phyloP scores from a whole-genome alignment of 805 yeast species.

The Komagataella kurtzmanii region DNA sequence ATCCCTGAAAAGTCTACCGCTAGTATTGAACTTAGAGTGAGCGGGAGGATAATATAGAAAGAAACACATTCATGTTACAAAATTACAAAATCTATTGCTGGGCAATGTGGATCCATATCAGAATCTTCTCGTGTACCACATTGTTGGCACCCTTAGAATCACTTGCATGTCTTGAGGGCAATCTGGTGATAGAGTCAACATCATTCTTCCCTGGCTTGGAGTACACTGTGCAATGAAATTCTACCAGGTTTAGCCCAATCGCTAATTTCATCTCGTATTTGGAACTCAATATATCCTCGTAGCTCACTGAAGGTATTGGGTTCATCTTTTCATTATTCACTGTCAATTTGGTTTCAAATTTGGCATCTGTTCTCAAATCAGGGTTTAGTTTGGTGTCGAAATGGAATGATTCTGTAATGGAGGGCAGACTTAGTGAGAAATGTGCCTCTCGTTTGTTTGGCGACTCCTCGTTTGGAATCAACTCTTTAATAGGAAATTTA shows the following conservation, averaged over 20 bases:
- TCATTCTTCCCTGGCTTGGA: conserved; percentile 10
- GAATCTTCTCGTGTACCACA: conserved; percentile 18
- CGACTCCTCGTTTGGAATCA: not conserved
- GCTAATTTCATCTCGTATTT: conserved; percentile 32
- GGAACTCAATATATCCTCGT: conserved; percentile 11
- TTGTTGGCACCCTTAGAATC: conserved; percentile 8
- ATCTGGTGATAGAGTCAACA: conserved; percentile 8
- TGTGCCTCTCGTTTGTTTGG: not conserved
- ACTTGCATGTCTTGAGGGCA: conserved; percentile 8
- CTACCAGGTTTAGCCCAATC: conserved; percentile 30
- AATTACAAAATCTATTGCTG: conserved; percentile 3
- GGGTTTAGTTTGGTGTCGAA: conserved; percentile 30
- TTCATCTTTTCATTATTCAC: conserved; percentile 31
- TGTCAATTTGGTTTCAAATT: conserved; percentile 21
- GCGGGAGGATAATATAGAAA: not conserved
- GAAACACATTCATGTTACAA: not conserved
- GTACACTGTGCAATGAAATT: conserved; percentile 20
- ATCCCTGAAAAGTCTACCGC: not conserved
- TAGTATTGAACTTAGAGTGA: not conserved
- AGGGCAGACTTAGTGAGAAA: conserved; percentile 32
- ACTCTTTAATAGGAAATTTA: not conserved
- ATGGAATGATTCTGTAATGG: conserved; percentile 30
- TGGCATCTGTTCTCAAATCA: conserved; percentile 7
- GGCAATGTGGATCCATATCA: conserved; percentile 26
- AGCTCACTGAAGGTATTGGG: conserved; percentile 28